Evolutionary conservation across 148 eudicot species (phyloP), one percentile per base, ranked within the genome.

Genomic region (Diospyros kaki): DNA sequence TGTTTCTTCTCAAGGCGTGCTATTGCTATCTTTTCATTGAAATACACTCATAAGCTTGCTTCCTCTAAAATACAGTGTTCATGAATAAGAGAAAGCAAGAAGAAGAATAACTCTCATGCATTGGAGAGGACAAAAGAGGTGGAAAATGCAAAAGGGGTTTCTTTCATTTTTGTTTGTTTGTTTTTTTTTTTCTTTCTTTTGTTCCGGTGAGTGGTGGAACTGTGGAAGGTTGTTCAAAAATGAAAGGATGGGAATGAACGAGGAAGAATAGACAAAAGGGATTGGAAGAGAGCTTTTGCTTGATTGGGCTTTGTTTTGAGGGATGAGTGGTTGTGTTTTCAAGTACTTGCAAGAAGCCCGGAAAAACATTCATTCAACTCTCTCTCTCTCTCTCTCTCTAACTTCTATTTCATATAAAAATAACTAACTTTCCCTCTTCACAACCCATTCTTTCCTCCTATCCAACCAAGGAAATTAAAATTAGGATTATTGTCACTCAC

Each of bases 311-410:
- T 63, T 52, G 61, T 41, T 39, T 14, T 40, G 69, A 42, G 71
- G 58, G 54, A 13, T 74, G 70, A 59, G 53, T 50, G 76, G 76
- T 53, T 74, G 63, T 17, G 70, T 53, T 64, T 42, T 62, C 38
- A 5, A 15, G 12, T 43, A 15, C n/a, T 51, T 8, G 64, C 48
- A 43, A 42, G 42, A 71, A 71, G 4, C 58, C 18, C 63, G 61
- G 48, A 4, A 44, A 56, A 40, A 58, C 39, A 59, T 45, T 12
- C 12, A 38, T 2, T 9, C 66, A 8, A 2, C 56, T 8, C 45
- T 39, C 66, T 39, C 66, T 62, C 15, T 63, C 15, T 63, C 45
- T 62, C 64, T 28, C 64, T 60, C 62, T n/a, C 62, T n/a, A 6
- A 9, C 11, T 6, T 42, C 10, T 7, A 40, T 56, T 41, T 52